Evolutionary conservation across 805 yeast species (phyloP).

Genomic region (Zygoascus bituminiphila): DNA sequence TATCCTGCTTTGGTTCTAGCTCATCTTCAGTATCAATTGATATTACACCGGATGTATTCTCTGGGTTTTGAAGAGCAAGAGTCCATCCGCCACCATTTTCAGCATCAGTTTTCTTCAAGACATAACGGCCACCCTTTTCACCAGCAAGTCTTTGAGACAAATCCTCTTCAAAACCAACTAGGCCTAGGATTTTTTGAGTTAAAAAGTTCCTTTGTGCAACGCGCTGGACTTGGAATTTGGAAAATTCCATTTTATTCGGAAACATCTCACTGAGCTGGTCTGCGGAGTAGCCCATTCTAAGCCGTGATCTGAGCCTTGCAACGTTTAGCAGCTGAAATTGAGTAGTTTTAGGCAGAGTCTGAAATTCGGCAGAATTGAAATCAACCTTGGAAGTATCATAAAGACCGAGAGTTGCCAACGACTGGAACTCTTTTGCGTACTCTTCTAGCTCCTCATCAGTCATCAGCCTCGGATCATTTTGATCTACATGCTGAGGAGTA

Average conservation of each 20-base stretch:
- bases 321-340: constrained; percentile 85
- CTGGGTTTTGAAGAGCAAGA: constrained; percentile 45
- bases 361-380: constrained; percentile 74
- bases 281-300: constrained; percentile 91
- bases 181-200: constrained; percentile 79
- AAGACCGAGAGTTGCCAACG: constrained; percentile 35
- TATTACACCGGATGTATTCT: constrained; percentile 13
- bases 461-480: constrained; percentile 63
- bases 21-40: constrained; percentile 20
- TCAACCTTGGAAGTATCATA: constrained; percentile 49
- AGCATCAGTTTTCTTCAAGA: constrained; percentile 62
- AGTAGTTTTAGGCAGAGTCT: constrained; percentile 67
- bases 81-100: constrained; percentile 54
- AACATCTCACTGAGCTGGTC: constrained; percentile 78
- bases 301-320: constrained; percentile 71
- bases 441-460: constrained; percentile 65
- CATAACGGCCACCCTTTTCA: constrained; percentile 68
- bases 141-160: constrained; percentile 53
- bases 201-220: constrained; percentile 85
- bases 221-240: constrained; percentile 86
- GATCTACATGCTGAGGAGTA: constrained; percentile 37
- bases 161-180: constrained; percentile 63
- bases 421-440: constrained; percentile 47
- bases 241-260: constrained; percentile 82
- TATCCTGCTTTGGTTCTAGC: constrained; percentile 5